phyloP scores from a whole-genome alignment of 257 asterid species.

The Petunia secreta region DNA sequence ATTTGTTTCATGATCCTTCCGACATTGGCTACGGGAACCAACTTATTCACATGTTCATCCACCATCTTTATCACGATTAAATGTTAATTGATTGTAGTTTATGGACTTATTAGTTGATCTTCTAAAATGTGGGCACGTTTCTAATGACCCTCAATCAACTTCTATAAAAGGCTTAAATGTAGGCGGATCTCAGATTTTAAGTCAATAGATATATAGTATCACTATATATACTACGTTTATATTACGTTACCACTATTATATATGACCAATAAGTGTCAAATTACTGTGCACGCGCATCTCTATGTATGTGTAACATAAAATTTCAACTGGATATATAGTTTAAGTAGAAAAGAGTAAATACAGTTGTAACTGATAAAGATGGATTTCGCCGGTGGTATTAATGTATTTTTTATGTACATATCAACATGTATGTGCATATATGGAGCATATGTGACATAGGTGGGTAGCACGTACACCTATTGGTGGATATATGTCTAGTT shows the following conservation, averaged over 20 bases:
- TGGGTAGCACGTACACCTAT: neutral
- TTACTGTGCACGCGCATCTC: neutral
- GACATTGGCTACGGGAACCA: slow-evolving; percentile 74
- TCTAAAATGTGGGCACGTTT: neutral
- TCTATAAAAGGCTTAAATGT: too few species aligned
- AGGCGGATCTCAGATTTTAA: neutral
- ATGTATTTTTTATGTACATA: neutral
- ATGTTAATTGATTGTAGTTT: neutral
- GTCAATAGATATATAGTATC: neutral
- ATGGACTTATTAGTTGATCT: neutral
- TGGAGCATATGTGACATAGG: neutral
- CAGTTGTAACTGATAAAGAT: neutral
- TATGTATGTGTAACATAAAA: neutral
- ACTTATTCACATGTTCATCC: slow-evolving; percentile 19
- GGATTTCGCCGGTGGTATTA: neutral
- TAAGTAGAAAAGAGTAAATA: neutral
- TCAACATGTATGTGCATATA: neutral
- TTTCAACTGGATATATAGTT: neutral
- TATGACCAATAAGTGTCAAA: neutral
- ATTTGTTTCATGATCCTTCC: slow-evolving; percentile 78
- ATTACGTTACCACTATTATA: neutral
- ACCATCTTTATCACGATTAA: neutral
- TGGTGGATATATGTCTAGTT: neutral
- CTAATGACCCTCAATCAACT: neutral
- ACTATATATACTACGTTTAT: neutral